Conservation (phyloP, 73 alveolate species). For the Paramecium biaurelia region DNA sequence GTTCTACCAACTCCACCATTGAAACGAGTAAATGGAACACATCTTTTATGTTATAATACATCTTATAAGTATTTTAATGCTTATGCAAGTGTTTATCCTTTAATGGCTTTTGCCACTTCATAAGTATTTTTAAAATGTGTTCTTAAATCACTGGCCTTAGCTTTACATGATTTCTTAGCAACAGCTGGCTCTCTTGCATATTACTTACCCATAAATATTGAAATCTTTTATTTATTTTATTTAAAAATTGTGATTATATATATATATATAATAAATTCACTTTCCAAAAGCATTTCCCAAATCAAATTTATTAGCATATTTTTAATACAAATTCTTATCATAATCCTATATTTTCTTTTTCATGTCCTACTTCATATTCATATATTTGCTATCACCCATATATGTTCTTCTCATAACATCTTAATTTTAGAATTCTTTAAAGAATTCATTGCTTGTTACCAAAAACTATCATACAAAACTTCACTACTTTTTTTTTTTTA, state of each 20-base stretch:
- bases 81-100: slow-evolving; percentile 86
- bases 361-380: slow-evolving; percentile 18
- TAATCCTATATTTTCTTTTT: neutral
- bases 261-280: neutral
- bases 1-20: slow-evolving; percentile 94
- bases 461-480: neutral
- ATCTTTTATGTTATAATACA: slow-evolving; percentile 89
- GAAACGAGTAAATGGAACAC: slow-evolving; percentile 91
- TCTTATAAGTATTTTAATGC: slow-evolving; percentile 92
- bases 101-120: slow-evolving; percentile 91
- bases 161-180: slow-evolving; percentile 81
- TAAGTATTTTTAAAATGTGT: slow-evolving; percentile 93
- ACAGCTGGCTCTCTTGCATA: slow-evolving; percentile 87
- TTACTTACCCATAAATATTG: slow-evolving; percentile 73
- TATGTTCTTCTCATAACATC: slow-evolving; percentile 42
- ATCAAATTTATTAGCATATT: slow-evolving; percentile 43
- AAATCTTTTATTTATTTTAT: slow-evolving; percentile 13
- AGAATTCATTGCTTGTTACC: slow-evolving; percentile 43
- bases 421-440: slow-evolving; percentile 20
- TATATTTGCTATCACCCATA: slow-evolving; percentile 43
- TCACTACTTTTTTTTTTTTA: neutral
- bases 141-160: slow-evolving; percentile 91
- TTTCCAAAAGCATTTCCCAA: neutral
- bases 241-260: neutral
- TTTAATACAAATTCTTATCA: slow-evolving; percentile 2